Evolutionary conservation across 164 flowering plant species (phyloP).

Genomic region (Magnolia officinalis): DNA sequence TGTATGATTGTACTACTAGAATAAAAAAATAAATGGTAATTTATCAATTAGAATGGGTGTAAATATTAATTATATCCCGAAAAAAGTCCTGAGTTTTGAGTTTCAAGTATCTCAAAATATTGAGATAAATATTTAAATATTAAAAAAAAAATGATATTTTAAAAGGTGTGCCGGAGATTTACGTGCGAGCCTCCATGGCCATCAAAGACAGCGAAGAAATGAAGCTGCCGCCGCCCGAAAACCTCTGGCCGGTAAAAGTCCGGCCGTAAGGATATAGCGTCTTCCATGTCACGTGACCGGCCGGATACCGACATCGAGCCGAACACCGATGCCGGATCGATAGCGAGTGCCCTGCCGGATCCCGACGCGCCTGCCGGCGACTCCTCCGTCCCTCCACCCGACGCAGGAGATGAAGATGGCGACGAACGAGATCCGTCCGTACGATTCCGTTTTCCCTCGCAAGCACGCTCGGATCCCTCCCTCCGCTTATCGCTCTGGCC

Average conservation of each 20-base stretch:
- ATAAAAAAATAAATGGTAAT: no score
- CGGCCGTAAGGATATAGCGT: constrained; percentile 27
- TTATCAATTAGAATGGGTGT: no score
- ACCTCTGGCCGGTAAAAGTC: constrained; percentile 29
- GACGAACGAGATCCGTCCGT: neutral
- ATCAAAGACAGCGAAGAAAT: constrained; percentile 57
- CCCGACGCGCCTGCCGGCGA: neutral
- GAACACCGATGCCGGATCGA: constrained; percentile 14
- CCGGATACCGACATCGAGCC: constrained; percentile 45
- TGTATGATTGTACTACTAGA: no score
- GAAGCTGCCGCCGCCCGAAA: constrained; percentile 22
- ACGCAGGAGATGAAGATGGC: constrained; percentile 6
- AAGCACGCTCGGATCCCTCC: neutral
- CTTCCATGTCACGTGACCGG: constrained; percentile 49
- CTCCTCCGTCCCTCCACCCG: constrained; percentile 7
- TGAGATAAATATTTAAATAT: neutral
- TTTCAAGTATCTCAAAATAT: no score
- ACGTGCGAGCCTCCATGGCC: constrained; percentile 68
- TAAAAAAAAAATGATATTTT: neutral
- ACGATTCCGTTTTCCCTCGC: constrained; percentile 16
- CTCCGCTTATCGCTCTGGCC: constrained; percentile 6
- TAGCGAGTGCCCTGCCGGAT: neutral
- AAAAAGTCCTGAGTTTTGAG: no score
- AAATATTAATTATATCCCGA: no score
- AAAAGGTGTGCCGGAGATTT: constrained; percentile 4